Evolutionary conservation across 148 eudicot species (phyloP).

Genomic region (Amaranthus palmeri): DNA sequence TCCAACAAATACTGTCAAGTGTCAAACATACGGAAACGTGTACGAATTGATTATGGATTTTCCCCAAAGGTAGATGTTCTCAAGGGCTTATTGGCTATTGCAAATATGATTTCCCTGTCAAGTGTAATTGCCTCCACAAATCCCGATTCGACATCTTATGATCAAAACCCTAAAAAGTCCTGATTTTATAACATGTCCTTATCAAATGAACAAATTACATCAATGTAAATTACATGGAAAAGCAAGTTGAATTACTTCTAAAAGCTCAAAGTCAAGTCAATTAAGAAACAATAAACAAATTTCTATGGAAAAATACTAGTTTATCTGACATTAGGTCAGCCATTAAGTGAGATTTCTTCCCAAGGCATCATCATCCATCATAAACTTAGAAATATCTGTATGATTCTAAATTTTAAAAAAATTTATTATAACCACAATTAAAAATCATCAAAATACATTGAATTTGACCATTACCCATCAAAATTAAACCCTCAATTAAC

Average conservation of each 20-base stretch:
- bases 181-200: neutral
- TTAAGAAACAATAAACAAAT: slow-evolving; percentile 2
- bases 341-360: slow-evolving; percentile 11
- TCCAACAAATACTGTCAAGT: no score
- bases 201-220: neutral
- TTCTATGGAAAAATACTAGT: neutral
- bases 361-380: slow-evolving; percentile 11
- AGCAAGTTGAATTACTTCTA: neutral
- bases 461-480: slow-evolving; percentile 21
- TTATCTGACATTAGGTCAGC: slow-evolving; percentile 9
- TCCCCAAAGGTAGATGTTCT: no score
- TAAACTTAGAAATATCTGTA: slow-evolving; percentile 8
- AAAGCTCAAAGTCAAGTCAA: slow-evolving; percentile 14
- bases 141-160: neutral
- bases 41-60: no score
- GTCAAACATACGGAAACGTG: no score
- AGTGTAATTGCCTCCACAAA: no score
- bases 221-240: slow-evolving; percentile 10
- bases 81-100: no score
- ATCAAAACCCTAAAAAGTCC: neutral
- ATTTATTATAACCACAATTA: neutral
- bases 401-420: slow-evolving; percentile 6
- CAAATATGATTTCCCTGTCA: no score
- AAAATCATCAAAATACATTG: neutral
- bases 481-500: slow-evolving; percentile 12